Conservation (phyloP, 768 basidiomycete genomes). For the Neoboletus brunneissimus region DNA sequence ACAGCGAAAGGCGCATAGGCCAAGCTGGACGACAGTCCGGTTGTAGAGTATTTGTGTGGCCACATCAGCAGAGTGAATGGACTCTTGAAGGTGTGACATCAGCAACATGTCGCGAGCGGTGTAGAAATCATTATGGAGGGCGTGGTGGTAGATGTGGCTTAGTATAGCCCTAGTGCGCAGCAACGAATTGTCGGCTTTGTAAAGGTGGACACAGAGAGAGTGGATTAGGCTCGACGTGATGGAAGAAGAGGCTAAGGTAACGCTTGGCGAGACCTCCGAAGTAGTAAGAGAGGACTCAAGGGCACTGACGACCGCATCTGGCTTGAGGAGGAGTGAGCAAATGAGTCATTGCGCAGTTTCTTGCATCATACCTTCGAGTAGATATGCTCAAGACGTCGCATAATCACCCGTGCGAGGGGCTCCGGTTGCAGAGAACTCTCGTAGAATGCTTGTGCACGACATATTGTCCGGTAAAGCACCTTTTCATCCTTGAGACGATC, state of each 20-base stretch:
- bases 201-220: conserved; percentile 85
- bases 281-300: conserved; percentile 70
- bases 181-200: conserved; percentile 87
- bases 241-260: conserved; percentile 54
- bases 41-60: conserved; percentile 98
- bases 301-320: conserved; percentile 87
- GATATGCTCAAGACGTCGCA: conserved; percentile 95
- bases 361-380: conserved; percentile 79
- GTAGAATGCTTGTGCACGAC: conserved; percentile 88
- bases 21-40: conserved; percentile 94
- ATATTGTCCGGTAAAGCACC: conserved; percentile 88
- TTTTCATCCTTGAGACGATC: conserved; percentile 96
- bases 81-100: conserved; percentile 98
- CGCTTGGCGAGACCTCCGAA: conserved; percentile 58
- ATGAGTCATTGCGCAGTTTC: neutral
- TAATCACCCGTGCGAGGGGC: conserved; percentile 81
- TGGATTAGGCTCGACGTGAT: conserved; percentile 80
- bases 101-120: conserved; percentile 96
- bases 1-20: conserved; percentile 93
- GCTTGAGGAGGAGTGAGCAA: conserved; percentile 46
- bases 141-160: conserved; percentile 95
- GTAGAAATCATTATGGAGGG: conserved; percentile 94
- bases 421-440: conserved; percentile 77
- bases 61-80: conserved; percentile 93
- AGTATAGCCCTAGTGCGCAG: conserved; percentile 96